Percentiles rank a stretch among this genome's conserved stretches.
These are phyloP conservation scores for Leccinum pseudoinsigne DNA, from an alignment of 1,284 basidiomycete genomes.

Conservation along the genomic window DNA sequence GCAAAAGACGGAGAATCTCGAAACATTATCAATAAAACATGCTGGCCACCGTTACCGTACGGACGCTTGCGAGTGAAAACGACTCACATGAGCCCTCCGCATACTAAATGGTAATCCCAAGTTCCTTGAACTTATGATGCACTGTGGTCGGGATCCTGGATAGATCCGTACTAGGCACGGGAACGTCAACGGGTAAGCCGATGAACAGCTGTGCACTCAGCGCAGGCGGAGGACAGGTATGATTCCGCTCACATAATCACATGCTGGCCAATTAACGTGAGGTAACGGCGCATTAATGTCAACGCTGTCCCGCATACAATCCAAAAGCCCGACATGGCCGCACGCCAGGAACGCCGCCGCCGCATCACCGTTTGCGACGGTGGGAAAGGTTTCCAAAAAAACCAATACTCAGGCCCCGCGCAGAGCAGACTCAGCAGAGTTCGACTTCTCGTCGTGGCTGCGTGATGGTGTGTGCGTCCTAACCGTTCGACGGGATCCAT, in stretches of 20 bases:
- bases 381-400: conserved; percentile 1
- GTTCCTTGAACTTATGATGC: background rate
- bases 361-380: conserved; percentile 3
- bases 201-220: background rate
- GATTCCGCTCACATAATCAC: background rate
- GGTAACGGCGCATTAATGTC: conserved; percentile 4
- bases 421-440: background rate
- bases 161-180: conserved; percentile 18
- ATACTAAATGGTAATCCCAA: conserved; percentile 1
- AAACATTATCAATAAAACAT: conserved; percentile 10
- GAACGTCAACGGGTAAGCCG: background rate
- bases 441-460: background rate
- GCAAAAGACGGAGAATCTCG: conserved; percentile 3
- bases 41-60: background rate
- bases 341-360: conserved; percentile 7
- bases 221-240: background rate
- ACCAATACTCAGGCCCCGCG: conserved; percentile 13
- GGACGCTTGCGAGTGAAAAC: conserved; percentile 9
- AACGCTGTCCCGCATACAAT: conserved; percentile 4
- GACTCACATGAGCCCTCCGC: background rate
- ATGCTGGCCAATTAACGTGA: background rate
- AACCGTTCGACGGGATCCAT: conserved; percentile 4
- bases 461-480: background rate
- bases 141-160: conserved; percentile 8
- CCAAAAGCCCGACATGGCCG: background rate